Conservation (phyloP, 257 asterid species). For the Echium plantagineum region DNA sequence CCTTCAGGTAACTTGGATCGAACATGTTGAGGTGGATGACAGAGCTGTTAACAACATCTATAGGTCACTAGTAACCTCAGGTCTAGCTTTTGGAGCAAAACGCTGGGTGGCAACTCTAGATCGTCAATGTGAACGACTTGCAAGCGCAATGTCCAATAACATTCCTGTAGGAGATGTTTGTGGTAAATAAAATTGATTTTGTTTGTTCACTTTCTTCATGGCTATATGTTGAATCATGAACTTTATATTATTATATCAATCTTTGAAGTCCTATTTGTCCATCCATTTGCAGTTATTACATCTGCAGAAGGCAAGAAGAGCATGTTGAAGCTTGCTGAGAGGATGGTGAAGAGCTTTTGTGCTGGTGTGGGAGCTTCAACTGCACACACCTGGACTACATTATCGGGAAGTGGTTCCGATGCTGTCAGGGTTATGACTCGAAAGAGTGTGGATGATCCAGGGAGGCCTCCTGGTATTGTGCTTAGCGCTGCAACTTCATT, state of each 20-base stretch:
- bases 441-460: constrained; percentile 24
- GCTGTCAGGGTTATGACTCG: constrained; percentile 25
- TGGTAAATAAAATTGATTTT: constrained; percentile 9
- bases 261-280: neutral
- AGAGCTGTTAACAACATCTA: constrained; percentile 17
- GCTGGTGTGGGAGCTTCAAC: constrained; percentile 18
- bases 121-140: constrained; percentile 33
- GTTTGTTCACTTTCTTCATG: neutral
- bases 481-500: constrained; percentile 28
- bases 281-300: neutral
- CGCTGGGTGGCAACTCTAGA: constrained; percentile 43
- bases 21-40: constrained; percentile 39
- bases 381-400: constrained; percentile 28
- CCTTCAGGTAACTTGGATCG: constrained; percentile 45
- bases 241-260: neutral
- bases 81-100: constrained; percentile 48
- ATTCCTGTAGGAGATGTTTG: constrained; percentile 5
- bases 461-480: constrained; percentile 20
- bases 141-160: constrained; percentile 3
- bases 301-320: constrained; percentile 13
- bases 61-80: constrained; percentile 30
- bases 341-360: constrained; percentile 28
- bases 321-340: constrained; percentile 25
- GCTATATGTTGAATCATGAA: neutral
- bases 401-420: constrained; percentile 18